Evolutionary conservation across 176 grass and related monocot genomes (phyloP).

Genomic region (Cocos nucifera): DNA sequence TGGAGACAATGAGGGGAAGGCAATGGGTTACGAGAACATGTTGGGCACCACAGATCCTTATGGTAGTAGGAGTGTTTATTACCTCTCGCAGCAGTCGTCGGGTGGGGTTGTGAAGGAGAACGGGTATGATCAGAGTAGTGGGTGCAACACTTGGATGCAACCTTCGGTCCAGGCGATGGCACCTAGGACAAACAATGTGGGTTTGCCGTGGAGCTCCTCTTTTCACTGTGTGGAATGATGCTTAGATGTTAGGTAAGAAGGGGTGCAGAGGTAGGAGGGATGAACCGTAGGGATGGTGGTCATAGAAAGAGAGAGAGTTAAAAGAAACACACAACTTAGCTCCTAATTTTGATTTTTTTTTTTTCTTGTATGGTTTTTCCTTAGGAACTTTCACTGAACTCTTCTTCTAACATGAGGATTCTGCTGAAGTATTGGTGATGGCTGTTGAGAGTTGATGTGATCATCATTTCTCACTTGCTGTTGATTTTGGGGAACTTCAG

Average conservation of each 20-base stretch:
- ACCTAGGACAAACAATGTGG: slow-evolving; percentile 24
- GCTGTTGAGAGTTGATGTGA: slow-evolving; percentile 21
- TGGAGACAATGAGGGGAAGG: slow-evolving; percentile 8
- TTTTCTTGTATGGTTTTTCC: not conserved
- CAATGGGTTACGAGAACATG: slow-evolving; percentile 3
- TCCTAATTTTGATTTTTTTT: not conserved
- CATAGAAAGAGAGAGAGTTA: too few relatives aligned
- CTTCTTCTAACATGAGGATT: slow-evolving; percentile 34
- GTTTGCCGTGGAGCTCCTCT: slow-evolving; percentile 47
- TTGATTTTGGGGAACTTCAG: slow-evolving; percentile 39
- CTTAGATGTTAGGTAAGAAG: not conserved
- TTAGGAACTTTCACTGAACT: slow-evolving; percentile 1
- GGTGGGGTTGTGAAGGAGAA: slow-evolving; percentile 10
- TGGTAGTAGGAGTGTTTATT: slow-evolving; percentile 12
- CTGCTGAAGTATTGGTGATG: slow-evolving; percentile 22
- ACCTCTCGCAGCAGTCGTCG: slow-evolving; percentile 17
- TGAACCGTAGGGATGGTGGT: slow-evolving; percentile 1
- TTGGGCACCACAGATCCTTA: slow-evolving; percentile 16
- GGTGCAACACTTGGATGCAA: slow-evolving; percentile 30
- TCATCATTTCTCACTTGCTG: slow-evolving; percentile 25
- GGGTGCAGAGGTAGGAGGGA: not conserved
- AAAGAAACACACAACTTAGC: too few relatives aligned
- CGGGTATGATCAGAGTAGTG: slow-evolving; percentile 22
- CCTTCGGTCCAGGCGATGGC: slow-evolving; percentile 12
- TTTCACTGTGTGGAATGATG: slow-evolving; percentile 51